A percentile compares a stretch with the other conserved stretches of the same genome.
Conservation (phyloP, 257 asterid species). For the Avicennia marina region DNA sequence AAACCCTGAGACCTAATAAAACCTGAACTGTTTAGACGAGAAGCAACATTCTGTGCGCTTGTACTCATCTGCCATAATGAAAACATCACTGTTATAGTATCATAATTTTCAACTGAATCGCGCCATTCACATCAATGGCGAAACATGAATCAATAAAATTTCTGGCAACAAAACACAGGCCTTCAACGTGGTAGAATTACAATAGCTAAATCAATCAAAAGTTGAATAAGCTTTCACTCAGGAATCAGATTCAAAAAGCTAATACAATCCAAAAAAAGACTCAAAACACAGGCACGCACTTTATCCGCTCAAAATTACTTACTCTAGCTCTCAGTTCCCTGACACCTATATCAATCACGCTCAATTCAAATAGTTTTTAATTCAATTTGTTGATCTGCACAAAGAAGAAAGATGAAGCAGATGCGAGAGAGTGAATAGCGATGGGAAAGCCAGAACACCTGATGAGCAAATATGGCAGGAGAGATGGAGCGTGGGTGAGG, state of each 20-base stretch:
- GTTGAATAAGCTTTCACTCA: not conserved
- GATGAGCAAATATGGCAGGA: conserved; percentile 23
- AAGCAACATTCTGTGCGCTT: conserved; percentile 52
- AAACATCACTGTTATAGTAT: not conserved
- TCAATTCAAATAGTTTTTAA: too few relatives aligned
- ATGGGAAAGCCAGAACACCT: conserved; percentile 23
- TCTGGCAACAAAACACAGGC: not conserved
- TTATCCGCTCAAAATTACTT: not conserved
- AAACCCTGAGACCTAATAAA: conserved; percentile 73
- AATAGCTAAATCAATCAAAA: not conserved
- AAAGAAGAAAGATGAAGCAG: not conserved
- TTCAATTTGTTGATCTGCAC: not conserved
- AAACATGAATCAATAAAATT: not conserved
- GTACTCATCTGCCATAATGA: conserved; percentile 58
- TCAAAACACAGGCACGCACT: too few relatives aligned
- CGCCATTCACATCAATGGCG: not conserved
- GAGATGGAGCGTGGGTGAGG: conserved; percentile 14
- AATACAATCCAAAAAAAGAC: too few relatives aligned
- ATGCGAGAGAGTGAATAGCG: not conserved
- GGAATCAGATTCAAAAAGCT: too few relatives aligned
- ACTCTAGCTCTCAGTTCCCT: not conserved
- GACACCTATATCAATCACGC: not conserved
- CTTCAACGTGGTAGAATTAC: not conserved
- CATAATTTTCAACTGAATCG: not conserved
- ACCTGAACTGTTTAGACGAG: conserved; percentile 65